Conservation (phyloP, 140 eudicot species). For the Oenanthe javanica region DNA sequence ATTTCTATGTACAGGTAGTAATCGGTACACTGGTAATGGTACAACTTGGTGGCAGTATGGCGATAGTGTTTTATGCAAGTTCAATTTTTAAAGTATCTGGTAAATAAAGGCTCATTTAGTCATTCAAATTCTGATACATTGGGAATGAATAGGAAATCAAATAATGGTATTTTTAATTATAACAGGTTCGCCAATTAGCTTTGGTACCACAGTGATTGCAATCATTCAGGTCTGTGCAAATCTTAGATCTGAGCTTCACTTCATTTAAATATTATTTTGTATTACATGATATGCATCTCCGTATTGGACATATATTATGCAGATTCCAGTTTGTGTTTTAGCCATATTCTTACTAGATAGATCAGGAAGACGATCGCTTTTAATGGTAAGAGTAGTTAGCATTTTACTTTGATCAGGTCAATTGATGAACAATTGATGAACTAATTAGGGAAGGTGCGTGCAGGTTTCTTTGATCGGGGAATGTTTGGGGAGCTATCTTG, state of each 20-base stretch:
- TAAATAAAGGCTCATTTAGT: background rate
- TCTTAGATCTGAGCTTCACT: background rate
- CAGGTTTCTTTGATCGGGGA: constrained; percentile 24
- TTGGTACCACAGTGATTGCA: constrained; percentile 15
- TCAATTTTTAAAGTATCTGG: constrained; percentile 16
- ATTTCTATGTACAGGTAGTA: constrained; percentile 11
- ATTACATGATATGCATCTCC: background rate
- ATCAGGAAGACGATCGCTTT: constrained; percentile 25
- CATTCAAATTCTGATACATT: background rate
- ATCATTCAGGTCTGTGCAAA: constrained; percentile 18
- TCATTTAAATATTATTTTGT: background rate
- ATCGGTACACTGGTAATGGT: constrained; percentile 11
- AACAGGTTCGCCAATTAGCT: constrained; percentile 16
- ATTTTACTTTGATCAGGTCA: background rate
- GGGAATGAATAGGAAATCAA: background rate
- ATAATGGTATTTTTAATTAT: background rate
- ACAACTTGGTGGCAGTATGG: constrained; percentile 17
- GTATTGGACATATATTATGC: background rate
- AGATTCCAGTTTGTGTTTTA: constrained; percentile 9
- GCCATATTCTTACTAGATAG: constrained; percentile 18
- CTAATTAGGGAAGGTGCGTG: background rate
- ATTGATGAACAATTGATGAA: background rate
- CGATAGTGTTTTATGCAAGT: constrained; percentile 17
- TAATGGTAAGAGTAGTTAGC: constrained; percentile 20
- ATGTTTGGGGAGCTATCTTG: constrained; percentile 19